Evolutionary conservation across 352 stramenopile genomes (phyloP).

Genomic region (Plasmopara halstedii): DNA sequence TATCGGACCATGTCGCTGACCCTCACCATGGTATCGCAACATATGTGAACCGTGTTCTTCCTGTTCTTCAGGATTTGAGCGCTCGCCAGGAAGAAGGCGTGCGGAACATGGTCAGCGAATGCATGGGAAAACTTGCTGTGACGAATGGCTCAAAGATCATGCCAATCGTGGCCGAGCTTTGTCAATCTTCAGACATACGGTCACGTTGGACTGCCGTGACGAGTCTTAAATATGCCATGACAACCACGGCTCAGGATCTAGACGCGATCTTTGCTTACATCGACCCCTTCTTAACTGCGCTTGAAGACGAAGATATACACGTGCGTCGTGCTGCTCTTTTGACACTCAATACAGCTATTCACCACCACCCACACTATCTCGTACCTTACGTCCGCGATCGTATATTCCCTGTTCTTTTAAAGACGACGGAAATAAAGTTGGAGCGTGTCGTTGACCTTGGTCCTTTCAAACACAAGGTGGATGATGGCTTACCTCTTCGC

Average conservation of each 20-base stretch:
- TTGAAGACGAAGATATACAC: constrained; percentile 92
- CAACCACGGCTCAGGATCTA: constrained; percentile 24
- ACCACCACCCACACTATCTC: constrained; percentile 88
- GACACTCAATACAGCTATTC: constrained; percentile 93
- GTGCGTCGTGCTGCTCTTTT: constrained; percentile 93
- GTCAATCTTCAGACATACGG: constrained; percentile 39
- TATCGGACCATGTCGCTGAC: constrained; percentile 72
- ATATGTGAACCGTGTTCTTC: constrained; percentile 86
- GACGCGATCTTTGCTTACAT: constrained; percentile 65
- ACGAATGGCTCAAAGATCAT: constrained; percentile 88
- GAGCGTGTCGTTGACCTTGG: constrained; percentile 96
- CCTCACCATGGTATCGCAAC: constrained; percentile 65
- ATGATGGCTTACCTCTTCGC: constrained; percentile 77
- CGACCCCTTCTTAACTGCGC: constrained; percentile 85
- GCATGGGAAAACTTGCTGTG: constrained; percentile 91
- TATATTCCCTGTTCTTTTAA: constrained; percentile 89
- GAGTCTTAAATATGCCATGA: constrained; percentile 88
- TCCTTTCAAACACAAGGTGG: constrained; percentile 98
- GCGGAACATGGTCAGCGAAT: constrained; percentile 97
- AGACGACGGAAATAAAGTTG: constrained; percentile 89
- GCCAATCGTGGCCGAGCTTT: constrained; percentile 82
- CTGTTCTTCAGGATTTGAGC: constrained; percentile 91
- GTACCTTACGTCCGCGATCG: constrained; percentile 70
- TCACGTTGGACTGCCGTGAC: constrained; percentile 89
- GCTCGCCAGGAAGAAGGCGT: constrained; percentile 92